These are phyloP conservation scores for Coemansia reversa DNA, from an alignment of 192 early-diverging fungal genomes.

Conservation along the genomic window DNA sequence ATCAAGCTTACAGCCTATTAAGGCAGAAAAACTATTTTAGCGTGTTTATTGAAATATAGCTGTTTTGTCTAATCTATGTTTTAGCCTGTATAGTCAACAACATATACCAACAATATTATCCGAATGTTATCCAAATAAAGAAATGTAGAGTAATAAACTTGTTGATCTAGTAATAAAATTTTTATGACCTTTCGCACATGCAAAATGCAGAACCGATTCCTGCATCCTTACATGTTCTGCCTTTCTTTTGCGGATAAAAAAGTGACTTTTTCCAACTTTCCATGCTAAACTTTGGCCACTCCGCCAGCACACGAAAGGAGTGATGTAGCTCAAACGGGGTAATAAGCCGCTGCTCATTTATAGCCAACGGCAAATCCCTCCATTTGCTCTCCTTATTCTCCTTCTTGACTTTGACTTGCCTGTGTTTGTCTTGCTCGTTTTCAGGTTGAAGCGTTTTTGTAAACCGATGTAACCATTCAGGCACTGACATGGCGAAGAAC, in stretches of 20 bases:
- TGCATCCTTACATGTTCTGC: slow-evolving; percentile 38
- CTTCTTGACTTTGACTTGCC: too few relatives aligned
- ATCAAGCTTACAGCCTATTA: too few relatives aligned
- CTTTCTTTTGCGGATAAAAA: slow-evolving; percentile 27
- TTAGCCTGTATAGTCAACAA: too few relatives aligned
- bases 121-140: too few relatives aligned
- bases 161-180: not conserved
- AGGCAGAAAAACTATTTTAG: too few relatives aligned
- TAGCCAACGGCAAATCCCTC: slow-evolving; percentile 17
- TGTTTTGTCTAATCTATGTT: too few relatives aligned
- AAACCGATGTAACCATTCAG: slow-evolving; percentile 39
- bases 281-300: slow-evolving; percentile 32
- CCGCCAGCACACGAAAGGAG: slow-evolving; percentile 38
- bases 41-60: too few relatives aligned
- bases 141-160: too few relatives aligned
- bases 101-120: too few relatives aligned
- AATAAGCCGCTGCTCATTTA: slow-evolving; percentile 45
- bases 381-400: too few relatives aligned
- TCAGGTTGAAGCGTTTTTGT: slow-evolving; percentile 21
- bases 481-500: slow-evolving; percentile 40
- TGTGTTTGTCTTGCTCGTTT: slow-evolving; percentile 9
- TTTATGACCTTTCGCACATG: slow-evolving; percentile 26
- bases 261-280: slow-evolving; percentile 32
- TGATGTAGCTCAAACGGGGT: slow-evolving; percentile 45
- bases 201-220: slow-evolving; percentile 37